Base-by-base conservation (phyloP, 2,329 filamentous ascomycete genomes). In the Pseudogymnoascus sp. region DNA sequence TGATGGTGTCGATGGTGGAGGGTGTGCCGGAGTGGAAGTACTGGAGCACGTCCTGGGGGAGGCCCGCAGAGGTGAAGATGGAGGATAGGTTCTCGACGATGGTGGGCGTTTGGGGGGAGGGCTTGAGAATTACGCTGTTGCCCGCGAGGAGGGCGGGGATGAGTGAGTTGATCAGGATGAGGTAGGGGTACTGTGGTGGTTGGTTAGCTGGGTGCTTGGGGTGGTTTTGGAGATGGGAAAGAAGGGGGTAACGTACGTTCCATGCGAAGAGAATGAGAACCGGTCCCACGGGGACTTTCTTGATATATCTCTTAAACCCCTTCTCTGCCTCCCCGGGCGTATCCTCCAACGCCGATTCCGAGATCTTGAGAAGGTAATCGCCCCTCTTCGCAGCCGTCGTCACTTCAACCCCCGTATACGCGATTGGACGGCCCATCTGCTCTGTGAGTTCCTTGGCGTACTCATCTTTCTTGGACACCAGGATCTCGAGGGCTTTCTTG, bases 381-480 rank as follows among this genome's bases (percentile, higher is more conserved):
- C 87, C 89, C 65, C 93, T 85, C 77, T 89, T 90, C 66, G 95
- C 83, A 6, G 92, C 92, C 14, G 93, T 97, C 30, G 84, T 77
- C 67, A 97, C 82, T 77, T 97, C 93, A 67, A 86, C 91, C 54
- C 82, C 86, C 0, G 90, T 89, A 74, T 93, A 97, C 37, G 88
- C 83, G 69, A 97, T 96, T 35, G 93, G 93, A 18, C 93, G 83
- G 41, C 93, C 93, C 92, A 97, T 97, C 78, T 97, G 92, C 72
- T 90, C 87, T 0, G 92, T 97, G 63, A 97, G 78, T 73, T 97
- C 92, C 67, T 85, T 82, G 5, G 88, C 92, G 35, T 97, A 80
- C 64, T 86, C 88, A 85, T 94, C 88, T 74, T 92, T 83, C 72
- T 85, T 86, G 58, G 85, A 82, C 14, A 77, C 75, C 28, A 97